Evolutionary conservation across 2,329 filamentous ascomycete genomes (phyloP), one percentile per base, ranked within the genome.

Genomic region (Paecilomyces sp.): DNA sequence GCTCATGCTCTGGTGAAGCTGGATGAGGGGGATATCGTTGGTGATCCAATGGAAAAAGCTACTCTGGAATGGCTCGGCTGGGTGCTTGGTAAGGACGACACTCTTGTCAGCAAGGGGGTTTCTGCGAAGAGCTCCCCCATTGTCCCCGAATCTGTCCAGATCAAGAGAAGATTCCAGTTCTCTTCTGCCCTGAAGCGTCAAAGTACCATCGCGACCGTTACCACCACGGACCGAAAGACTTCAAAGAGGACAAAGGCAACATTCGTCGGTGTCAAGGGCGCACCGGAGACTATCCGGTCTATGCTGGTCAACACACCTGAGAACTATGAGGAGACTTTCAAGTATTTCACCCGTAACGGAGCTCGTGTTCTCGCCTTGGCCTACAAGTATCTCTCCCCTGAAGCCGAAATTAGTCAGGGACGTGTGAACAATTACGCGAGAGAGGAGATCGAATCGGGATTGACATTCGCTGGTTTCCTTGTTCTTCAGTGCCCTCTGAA

Each of bases 11-110:
- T 99, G 30, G 95, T 99, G 56, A 97, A 93, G 73, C 83, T 99
- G 15, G 94, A 99, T 65, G 94, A 99, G 73, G 94, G 94, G 22
- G 94, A 99, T 12, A 89, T 97, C 66, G 94, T 99, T 53, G 94
- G 94, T 69, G 94, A 99, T 71, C 94, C 94, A 1, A 99, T 99
- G 94, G 94, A 99, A 73, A 97, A 97, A 77, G 94, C 94, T 53
- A 97, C 94, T 1, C 80, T 99, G 30, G 81, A 83, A 55, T 92
- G 93, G 59, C 86, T 99, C 11, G 92, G 93, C 58, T 99, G 94
- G 94, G 87, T 84, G 59, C 83, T 99, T n/a, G 92, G 92, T 55
- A 88, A 86, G 69, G 94, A 96, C 65, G 93, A 99, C 69, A 87
- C 84, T 33, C 83, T 99, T 15, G 86, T 86, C 30, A 89, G 86